Conservation (phyloP, 371 early-diverging fungal species). For the Mortierella sp. region DNA sequence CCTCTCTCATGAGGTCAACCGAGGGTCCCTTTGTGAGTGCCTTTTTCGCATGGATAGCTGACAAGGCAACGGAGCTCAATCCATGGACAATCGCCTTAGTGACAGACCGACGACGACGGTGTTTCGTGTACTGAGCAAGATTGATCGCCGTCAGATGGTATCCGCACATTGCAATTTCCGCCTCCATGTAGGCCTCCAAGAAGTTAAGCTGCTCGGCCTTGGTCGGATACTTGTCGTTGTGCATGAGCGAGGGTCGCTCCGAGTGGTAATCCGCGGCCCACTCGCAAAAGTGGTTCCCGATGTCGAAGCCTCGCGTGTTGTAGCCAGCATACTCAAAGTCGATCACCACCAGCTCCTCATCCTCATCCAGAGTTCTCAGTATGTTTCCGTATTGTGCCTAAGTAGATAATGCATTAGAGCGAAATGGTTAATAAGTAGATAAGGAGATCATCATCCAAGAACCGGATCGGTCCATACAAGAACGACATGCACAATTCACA, state of each 20-base stretch:
- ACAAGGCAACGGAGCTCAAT: slow-evolving; percentile 15
- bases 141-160: slow-evolving; percentile 43
- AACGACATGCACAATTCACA: not conserved
- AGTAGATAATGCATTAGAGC: not conserved
- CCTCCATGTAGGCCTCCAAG: slow-evolving; percentile 75
- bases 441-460: slow-evolving; percentile 1
- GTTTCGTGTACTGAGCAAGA: slow-evolving; percentile 24
- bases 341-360: slow-evolving; percentile 77
- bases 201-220: slow-evolving; percentile 70
- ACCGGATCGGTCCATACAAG: not conserved
- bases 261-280: slow-evolving; percentile 89
- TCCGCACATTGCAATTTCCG: slow-evolving; percentile 54
- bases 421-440: not conserved
- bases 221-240: slow-evolving; percentile 66
- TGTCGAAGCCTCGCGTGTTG: slow-evolving; percentile 86
- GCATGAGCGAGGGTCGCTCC: slow-evolving; percentile 62
- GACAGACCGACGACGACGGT: slow-evolving; percentile 15
- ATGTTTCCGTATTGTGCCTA: slow-evolving; percentile 90
- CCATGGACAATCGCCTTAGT: slow-evolving; percentile 26
- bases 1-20: slow-evolving; percentile 23
- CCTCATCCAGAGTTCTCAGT: slow-evolving; percentile 64
- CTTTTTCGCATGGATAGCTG: slow-evolving; percentile 25
- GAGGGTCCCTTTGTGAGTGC: slow-evolving; percentile 5
- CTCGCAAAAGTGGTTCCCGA: slow-evolving; percentile 93
- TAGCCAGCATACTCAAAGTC: slow-evolving; percentile 93